Evolutionary conservation across 2,329 filamentous ascomycete genomes (phyloP), one percentile per base, ranked within the genome.

Genomic region (Colletotrichum lini): DNA sequence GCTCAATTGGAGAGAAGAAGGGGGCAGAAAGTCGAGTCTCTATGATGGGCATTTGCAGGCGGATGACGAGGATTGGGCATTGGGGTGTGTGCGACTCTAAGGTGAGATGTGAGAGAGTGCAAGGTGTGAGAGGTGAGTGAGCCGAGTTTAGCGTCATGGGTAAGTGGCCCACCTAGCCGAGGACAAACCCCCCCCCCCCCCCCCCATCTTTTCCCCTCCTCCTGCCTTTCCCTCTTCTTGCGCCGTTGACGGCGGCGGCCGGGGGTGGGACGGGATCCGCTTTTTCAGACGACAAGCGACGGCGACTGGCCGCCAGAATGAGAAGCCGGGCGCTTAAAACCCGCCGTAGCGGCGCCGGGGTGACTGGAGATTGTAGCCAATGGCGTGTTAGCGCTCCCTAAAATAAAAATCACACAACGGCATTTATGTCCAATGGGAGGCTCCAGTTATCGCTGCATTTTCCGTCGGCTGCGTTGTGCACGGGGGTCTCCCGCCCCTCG

Each of bases 391-490:
- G 73, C 50, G 67, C 30, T 72, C 65, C 74, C 56, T 74, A 72
- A 75, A 68, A 73, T 74, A 75, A 74, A 30, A 74, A 73, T 77
- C 70, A 75, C 75, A 77, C 76, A 53, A 74, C 73, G 75, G 68
- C 69, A 74, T 78, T 79, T 78, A 72, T 53, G 68, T 47, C 79
- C 79, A 81, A 80, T 80, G 60, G 65, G 49, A 59, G 35, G 18
- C 63, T 71, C n/a, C 18, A 57, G 13, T 16, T 52, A 15, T 26
- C 42, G 15, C 53, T 58, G 52, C 52, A 16, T 23, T 56, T 30
- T 45, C 58, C 58, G 40, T 53, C 68, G 68, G 64, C 57, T 63
- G 45, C 65, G 68, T 44, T 30, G 66, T 56, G 61, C 67, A 70
- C 62, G 67, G 44, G n/a, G 65, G 45, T 40, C 54, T 59, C 42